Evolutionary conservation across 768 basidiomycete species (phyloP).

Genomic region (Suillus alpinus): DNA sequence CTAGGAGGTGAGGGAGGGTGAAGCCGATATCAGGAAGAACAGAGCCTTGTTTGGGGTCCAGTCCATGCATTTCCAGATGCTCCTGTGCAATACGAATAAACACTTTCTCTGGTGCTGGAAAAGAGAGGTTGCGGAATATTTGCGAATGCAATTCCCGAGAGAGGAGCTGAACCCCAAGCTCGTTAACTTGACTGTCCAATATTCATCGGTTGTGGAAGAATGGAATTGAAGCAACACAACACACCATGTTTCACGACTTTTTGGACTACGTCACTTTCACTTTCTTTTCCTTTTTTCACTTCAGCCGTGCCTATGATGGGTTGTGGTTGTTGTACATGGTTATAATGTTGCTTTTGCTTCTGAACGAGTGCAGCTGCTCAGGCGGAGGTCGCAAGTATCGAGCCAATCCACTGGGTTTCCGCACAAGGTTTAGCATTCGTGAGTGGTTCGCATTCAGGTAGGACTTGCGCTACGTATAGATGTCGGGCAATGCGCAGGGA

Average conservation of each 20-base stretch:
- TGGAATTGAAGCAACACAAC: not conserved
- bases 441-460: not conserved
- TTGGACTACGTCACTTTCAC: not conserved
- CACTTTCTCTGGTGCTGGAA: constrained; percentile 56
- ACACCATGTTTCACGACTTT: constrained; percentile 9
- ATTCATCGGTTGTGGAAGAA: not conserved
- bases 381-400: constrained; percentile 8
- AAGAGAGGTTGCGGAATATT: constrained; percentile 69
- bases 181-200: constrained; percentile 40
- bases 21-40: constrained; percentile 77
- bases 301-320: not conserved
- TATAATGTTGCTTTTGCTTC: constrained; percentile 1
- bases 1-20: constrained; percentile 82
- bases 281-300: not conserved
- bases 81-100: constrained; percentile 75
- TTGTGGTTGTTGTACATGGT: not conserved
- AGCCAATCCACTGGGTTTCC: constrained; percentile 5
- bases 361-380: constrained; percentile 2
- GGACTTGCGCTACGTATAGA: not conserved
- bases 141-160: constrained; percentile 78
- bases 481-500: not conserved
- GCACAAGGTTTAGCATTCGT: constrained; percentile 11
- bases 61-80: constrained; percentile 78
- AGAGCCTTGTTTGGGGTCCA: constrained; percentile 78
- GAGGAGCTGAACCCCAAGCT: constrained; percentile 91